A percentile compares a stretch with the other conserved stretches of the same genome.
These are phyloP conservation scores for Mrakia frigida DNA, from an alignment of 768 basidiomycete genomes.

Conservation along the genomic window DNA sequence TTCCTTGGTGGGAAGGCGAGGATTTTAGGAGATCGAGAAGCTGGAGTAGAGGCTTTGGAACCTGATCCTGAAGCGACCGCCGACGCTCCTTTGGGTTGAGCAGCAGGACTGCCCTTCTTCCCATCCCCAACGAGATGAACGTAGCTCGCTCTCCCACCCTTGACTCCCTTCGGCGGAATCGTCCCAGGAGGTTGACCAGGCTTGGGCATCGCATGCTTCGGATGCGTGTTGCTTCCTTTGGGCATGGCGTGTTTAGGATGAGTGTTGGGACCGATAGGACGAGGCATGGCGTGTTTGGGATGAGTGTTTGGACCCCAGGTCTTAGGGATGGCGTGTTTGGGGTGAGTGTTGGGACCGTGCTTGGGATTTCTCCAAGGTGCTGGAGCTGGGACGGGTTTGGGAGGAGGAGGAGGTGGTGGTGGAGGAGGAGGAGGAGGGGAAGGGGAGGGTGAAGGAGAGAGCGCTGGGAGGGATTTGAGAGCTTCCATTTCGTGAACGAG, in stretches of 20 bases:
- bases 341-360: conserved; percentile 8
- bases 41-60: background rate
- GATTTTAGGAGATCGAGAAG: background rate
- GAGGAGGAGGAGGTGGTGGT: background rate
- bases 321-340: background rate
- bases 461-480: background rate
- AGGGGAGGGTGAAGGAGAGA: conserved; percentile 2
- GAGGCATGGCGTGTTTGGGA: conserved; percentile 10
- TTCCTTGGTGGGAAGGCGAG: conserved; percentile 6
- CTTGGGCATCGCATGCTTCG: background rate
- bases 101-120: background rate
- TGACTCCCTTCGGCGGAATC: background rate
- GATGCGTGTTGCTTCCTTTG: background rate
- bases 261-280: conserved; percentile 5
- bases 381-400: background rate
- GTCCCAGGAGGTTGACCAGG: background rate
- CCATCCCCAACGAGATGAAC: background rate
- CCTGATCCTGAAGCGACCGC: background rate
- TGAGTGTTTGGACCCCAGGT: conserved; percentile 14
- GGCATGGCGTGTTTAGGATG: background rate
- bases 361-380: background rate
- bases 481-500: conserved; percentile 9
- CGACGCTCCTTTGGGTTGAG: background rate
- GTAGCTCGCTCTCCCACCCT: background rate
- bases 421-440: background rate